Evolutionary conservation across 495 filamentous ascomycete genomes (phyloP).

Genomic region (Aspergillus ostianus): DNA sequence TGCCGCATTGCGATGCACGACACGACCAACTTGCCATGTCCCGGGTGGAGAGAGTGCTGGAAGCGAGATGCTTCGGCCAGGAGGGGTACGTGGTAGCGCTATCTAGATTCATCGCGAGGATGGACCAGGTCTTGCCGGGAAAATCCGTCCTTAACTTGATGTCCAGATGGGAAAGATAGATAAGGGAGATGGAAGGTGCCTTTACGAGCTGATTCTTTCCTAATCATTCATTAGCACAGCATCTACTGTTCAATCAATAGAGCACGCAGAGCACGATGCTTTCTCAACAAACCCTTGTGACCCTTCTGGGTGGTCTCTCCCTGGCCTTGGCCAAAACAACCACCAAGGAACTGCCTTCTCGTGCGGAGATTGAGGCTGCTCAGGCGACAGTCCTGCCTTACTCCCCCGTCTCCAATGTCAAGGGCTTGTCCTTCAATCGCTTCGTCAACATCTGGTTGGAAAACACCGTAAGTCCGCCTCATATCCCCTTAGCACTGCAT

Average conservation of each 20-base stretch:
- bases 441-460: constrained; percentile 71
- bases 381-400: constrained; percentile 30
- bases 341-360: constrained; percentile 26
- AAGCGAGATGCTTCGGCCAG: not conserved
- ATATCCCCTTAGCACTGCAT: not conserved
- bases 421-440: constrained; percentile 63
- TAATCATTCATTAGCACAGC: not conserved
- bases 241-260: not conserved
- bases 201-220: not conserved
- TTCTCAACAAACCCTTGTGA: constrained; percentile 17
- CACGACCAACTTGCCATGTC: not conserved
- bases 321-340: constrained; percentile 28
- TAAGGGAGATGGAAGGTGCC: no score
- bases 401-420: constrained; percentile 55
- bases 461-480: constrained; percentile 55
- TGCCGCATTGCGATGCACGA: not conserved
- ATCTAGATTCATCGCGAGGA: no score
- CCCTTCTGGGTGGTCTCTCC: constrained; percentile 25
- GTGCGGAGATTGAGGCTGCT: constrained; percentile 29
- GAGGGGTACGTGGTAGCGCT: not conserved
- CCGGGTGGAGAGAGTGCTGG: not conserved
- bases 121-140: no score
- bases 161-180: no score
- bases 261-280: constrained; percentile 11
- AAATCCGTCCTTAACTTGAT: no score